Percentiles rank a stretch among this genome's conserved stretches.
Conservation (phyloP, 352 stramenopile species). For the Globisporangium nagaii region DNA sequence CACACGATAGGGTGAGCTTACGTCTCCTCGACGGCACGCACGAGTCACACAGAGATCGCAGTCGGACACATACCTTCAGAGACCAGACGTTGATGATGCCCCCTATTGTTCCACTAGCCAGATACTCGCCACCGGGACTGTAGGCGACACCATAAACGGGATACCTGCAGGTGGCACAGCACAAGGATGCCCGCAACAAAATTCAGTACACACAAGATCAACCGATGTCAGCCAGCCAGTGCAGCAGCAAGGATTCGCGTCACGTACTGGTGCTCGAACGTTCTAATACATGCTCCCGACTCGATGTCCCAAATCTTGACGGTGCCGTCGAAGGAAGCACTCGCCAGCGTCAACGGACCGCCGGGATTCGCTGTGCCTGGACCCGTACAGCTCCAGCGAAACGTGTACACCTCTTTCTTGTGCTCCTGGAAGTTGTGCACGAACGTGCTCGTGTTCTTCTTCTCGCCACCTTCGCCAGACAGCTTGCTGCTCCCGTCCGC, state of each 20-base stretch:
- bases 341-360: conserved; percentile 83
- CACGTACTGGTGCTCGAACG: conserved; percentile 92
- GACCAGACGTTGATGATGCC: conserved; percentile 98
- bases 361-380: conserved; percentile 56
- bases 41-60: too few species aligned
- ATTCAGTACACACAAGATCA: background rate
- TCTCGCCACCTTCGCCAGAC: conserved; percentile 6
- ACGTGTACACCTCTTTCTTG: conserved; percentile 92
- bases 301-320: conserved; percentile 93
- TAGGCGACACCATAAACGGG: conserved; percentile 86
- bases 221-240: conserved; percentile 27
- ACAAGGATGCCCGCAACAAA: background rate
- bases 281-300: conserved; percentile 87
- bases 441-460: conserved; percentile 30
- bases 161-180: conserved; percentile 33
- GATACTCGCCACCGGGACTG: conserved; percentile 88
- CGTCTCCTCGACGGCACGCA: too few species aligned
- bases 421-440: conserved; percentile 88
- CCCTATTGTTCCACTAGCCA: conserved; percentile 96
- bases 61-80: conserved; percentile 74
- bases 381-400: conserved; percentile 89
- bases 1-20: conserved; percentile 4
- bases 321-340: conserved; percentile 94
- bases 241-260: too few species aligned
- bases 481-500: conserved; percentile 24